Base-by-base conservation (phyloP, 768 basidiomycete species). In the Lentinula detonsa region DNA sequence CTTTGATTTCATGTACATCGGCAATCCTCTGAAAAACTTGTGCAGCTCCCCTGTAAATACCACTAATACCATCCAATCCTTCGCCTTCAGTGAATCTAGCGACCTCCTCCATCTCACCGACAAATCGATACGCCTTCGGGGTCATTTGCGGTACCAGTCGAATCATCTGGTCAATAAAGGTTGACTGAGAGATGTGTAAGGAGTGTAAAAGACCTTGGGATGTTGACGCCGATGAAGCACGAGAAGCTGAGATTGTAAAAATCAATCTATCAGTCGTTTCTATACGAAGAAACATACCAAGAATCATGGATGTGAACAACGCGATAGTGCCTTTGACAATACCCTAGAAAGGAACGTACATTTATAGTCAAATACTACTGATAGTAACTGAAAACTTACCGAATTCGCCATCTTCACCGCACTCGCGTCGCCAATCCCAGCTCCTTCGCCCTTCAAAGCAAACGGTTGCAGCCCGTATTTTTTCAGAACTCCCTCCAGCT, bases 61-160 rank as follows among this genome's bases (percentile, higher is more conserved):
- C 31, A 43, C 0, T 71, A 5, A 55, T 40, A 0, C 13, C 51
- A 13, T 52, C 51, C 7, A 31, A 31, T 40, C 70, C 42, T 71
- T 69, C 72, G 11, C 70, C 40, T 71, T 69, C 72, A 15, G 81
- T 75, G 60, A 81, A 83, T 2, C 69, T 69, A 3, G 72, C 74
- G 34, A 84, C 78, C 66, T 83, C 82, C 46, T 78, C 73, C 80
- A 81, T 81, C 72, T 83, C 80, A 49, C 72, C 75, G 34, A 77
- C 73, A 72, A 75, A 82, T 55, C 81, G 74, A 61, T 83, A 81
- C 1, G 78, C 76, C 53, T 81, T 83, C 4, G 74, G 76, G 3
- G 77, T 65, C 75, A 78, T 76, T 23, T 65, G 56, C 1, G 76
- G 76, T 23, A 81, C 61, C 5, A 63, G 48, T 39, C 62, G 65